Evolutionary conservation across 139 green algal species (phyloP), one percentile per base, ranked within the genome.

Genomic region (Microglena sp.): DNA sequence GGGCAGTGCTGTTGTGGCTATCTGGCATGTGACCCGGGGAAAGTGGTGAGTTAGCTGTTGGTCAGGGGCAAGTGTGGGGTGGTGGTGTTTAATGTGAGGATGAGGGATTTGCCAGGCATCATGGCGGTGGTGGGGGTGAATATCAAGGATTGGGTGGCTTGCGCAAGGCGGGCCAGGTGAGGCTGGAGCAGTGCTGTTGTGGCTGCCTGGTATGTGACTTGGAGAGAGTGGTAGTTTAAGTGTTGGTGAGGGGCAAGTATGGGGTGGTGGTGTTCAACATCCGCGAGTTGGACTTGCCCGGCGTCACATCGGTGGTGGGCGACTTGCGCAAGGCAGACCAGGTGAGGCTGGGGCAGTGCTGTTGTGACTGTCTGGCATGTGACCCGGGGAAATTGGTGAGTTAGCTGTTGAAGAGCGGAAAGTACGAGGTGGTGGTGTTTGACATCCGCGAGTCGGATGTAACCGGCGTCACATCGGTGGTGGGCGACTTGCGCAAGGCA

Each of bases 201-300:
- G n/a, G n/a, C n/a, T n/a, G n/a, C n/a, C n/a, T n/a, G n/a, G n/a
- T n/a, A n/a, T n/a, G n/a, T n/a, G n/a, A 50, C 40, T 50, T 50
- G 11, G 40, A 15, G 18, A 28, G 55, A 45, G 30, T 96, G 3
- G 88, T 93, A 32, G 45, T 70, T 33, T 72, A 85, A 64, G 79
- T 95, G 33, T 53, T 90, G 7, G 77, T 72, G 11, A 79, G 59
- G 21, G 77, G 80, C 28, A 60, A 69, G 22, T 92, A 81, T 59
- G 70, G 81, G 15, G 87, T 94, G 2, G 72, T 57, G 0, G 83
- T 94, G 8, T 89, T 94, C 74, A 87, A 95, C 64, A 67, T 95
- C 1, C 68, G 85, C 0, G 45, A 73, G n/a, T n/a, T n/a, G n/a
- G n/a, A n/a, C n/a, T n/a, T n/a, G n/a, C n/a, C n/a, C n/a, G n/a